phyloP scores from a whole-genome alignment of 352 stramenopile species.

The Phytopythium delawarense region DNA sequence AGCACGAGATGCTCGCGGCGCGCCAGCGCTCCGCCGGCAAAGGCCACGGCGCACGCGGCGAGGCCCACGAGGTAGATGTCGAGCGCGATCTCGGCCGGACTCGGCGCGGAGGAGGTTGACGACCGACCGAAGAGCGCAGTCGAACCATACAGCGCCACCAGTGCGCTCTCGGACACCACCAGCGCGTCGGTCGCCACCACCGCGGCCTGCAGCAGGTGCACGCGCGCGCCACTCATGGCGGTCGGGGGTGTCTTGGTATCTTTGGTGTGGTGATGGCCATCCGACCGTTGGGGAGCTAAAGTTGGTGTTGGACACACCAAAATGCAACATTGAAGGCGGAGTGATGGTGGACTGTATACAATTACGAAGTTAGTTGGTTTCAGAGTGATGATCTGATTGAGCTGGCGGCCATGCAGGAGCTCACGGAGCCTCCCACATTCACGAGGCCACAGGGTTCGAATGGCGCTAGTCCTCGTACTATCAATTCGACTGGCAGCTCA shows the following conservation, averaged over 20 bases:
- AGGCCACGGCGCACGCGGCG: neutral
- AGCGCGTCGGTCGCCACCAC: conserved; percentile 1
- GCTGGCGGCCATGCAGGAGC: neutral
- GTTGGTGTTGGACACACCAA: too few species aligned
- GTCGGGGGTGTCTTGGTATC: neutral
- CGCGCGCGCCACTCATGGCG: conserved; percentile 1
- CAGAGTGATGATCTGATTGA: neutral
- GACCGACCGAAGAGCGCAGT: conserved; percentile 5
- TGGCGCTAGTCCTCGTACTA: neutral
- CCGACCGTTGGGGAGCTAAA: too few species aligned
- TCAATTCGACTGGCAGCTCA: neutral
- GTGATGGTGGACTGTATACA: too few species aligned
- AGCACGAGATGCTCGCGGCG: conserved; percentile 1
- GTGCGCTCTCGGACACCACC: conserved; percentile 4
- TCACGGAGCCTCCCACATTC: too few species aligned
- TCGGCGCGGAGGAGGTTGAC: neutral
- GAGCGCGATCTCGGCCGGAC: conserved; percentile 1
- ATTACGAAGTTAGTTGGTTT: too few species aligned
- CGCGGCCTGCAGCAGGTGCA: conserved; percentile 1
- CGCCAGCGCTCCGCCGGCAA: neutral
- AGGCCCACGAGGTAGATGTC: conserved; percentile 3
- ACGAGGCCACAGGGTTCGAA: too few species aligned
- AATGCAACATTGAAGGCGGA: too few species aligned
- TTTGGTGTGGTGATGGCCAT: too few species aligned
- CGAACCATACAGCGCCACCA: neutral